A percentile compares a stretch with the other conserved stretches of the same genome.
These are phyloP conservation scores for Hypoxylon intermedium DNA, from an alignment of 495 filamentous ascomycete genomes.

Conservation along the genomic window DNA sequence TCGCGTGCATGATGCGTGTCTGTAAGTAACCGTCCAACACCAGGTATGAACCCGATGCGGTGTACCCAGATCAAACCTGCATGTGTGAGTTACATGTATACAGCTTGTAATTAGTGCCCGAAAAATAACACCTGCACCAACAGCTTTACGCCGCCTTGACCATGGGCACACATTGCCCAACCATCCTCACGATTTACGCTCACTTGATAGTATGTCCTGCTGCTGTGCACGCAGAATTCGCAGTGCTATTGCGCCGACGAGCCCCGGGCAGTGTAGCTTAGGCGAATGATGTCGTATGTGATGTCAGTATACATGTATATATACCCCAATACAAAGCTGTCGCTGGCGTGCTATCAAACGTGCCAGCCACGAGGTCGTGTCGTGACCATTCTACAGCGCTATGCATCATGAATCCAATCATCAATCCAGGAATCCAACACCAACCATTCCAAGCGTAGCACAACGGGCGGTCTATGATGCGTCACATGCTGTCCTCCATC, in stretches of 20 bases:
- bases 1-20: neutral
- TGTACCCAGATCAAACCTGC: slow-evolving; percentile 33
- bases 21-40: neutral
- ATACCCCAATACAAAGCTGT: neutral
- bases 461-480: neutral
- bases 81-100: neutral
- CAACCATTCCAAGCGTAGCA: slow-evolving; percentile 2
- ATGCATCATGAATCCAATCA: slow-evolving; percentile 2
- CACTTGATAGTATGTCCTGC: neutral
- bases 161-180: neutral
- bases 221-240: neutral
- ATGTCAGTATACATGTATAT: too few species aligned
- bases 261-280: neutral
- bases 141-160: neutral
- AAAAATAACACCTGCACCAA: neutral
- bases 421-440: slow-evolving; percentile 14
- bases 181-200: neutral
- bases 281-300: neutral
- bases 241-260: too few species aligned
- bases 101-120: neutral
- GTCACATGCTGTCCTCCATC: slow-evolving; percentile 77
- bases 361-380: slow-evolving; percentile 4
- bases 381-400: slow-evolving; percentile 1
- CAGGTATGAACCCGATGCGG: neutral
- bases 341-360: neutral